Conservation (phyloP, 495 filamentous ascomycete species). For the Tuber melanosporum region DNA sequence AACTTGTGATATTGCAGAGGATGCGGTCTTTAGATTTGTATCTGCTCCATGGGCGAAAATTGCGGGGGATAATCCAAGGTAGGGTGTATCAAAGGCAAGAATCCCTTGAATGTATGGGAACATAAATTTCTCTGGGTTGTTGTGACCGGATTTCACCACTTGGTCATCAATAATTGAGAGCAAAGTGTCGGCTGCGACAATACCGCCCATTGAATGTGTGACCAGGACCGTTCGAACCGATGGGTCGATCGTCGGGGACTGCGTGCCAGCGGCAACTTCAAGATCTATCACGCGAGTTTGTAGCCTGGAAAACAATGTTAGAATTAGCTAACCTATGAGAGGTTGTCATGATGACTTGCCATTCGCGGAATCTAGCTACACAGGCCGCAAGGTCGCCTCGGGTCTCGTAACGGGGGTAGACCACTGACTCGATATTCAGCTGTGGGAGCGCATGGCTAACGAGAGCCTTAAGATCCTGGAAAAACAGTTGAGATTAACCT, state of each 20-base stretch:
- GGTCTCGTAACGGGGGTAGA: slow-evolving; percentile 90
- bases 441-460: slow-evolving; percentile 66
- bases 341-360: slow-evolving; percentile 50
- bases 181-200: slow-evolving; percentile 83
- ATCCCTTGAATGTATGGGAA: slow-evolving; percentile 72
- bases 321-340: background rate
- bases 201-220: slow-evolving; percentile 95
- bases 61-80: slow-evolving; percentile 78
- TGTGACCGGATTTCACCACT: slow-evolving; percentile 28
- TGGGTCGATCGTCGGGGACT: slow-evolving; percentile 81
- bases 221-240: slow-evolving; percentile 76
- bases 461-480: slow-evolving; percentile 63
- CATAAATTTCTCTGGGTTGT: slow-evolving; percentile 48
- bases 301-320: slow-evolving; percentile 54
- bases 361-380: slow-evolving; percentile 76
- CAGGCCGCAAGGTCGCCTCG: slow-evolving; percentile 76
- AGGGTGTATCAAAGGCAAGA: slow-evolving; percentile 93
- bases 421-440: slow-evolving; percentile 59
- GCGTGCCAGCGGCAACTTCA: slow-evolving; percentile 74
- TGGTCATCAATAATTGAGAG: slow-evolving; percentile 48
- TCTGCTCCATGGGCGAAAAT: slow-evolving; percentile 87
- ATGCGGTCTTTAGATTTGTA: slow-evolving; percentile 68
- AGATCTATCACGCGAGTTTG: slow-evolving; percentile 88
- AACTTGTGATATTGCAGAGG: slow-evolving; percentile 62
- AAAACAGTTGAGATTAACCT: slow-evolving; percentile 48